A percentile compares a stretch with the other conserved stretches of the same genome.
phyloP scores from a whole-genome alignment of 768 basidiomycete species.

The Lactifluus echinatus region DNA sequence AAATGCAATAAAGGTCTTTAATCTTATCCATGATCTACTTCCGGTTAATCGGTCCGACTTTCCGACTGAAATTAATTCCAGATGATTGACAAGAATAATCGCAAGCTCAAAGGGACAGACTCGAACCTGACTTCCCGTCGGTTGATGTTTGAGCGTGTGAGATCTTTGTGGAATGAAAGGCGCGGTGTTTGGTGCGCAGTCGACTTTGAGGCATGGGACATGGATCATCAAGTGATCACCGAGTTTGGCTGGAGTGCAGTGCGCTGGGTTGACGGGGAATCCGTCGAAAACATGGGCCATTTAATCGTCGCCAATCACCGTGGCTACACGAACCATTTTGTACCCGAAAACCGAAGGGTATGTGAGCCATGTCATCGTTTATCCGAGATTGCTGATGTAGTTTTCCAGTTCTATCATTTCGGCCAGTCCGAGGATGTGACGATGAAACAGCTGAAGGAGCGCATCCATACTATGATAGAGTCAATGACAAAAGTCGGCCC shows the following conservation, averaged over 20 bases:
- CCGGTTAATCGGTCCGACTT: slow-evolving; percentile 2
- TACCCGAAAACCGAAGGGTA: slow-evolving; percentile 55
- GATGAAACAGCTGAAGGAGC: slow-evolving; percentile 41
- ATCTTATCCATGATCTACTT: background rate
- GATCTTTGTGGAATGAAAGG: slow-evolving; percentile 53
- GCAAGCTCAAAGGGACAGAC: slow-evolving; percentile 59
- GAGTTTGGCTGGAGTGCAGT: slow-evolving; percentile 75
- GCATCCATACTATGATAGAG: slow-evolving; percentile 40
- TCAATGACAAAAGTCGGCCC: slow-evolving; percentile 40
- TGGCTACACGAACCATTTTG: slow-evolving; percentile 53
- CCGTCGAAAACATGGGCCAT: slow-evolving; percentile 46
- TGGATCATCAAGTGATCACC: slow-evolving; percentile 60
- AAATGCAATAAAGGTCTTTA: slow-evolving; percentile 47
- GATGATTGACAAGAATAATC: slow-evolving; percentile 77
- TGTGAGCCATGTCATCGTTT: slow-evolving; percentile 8
- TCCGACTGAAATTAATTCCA: slow-evolving; percentile 23
- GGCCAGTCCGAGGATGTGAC: slow-evolving; percentile 51
- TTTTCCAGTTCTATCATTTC: slow-evolving; percentile 53
- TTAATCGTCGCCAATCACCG: slow-evolving; percentile 56
- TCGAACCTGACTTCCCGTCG: slow-evolving; percentile 47
- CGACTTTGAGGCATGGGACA: slow-evolving; percentile 82
- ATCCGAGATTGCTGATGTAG: background rate
- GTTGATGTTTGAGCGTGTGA: slow-evolving; percentile 57
- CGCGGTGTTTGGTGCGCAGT: slow-evolving; percentile 67
- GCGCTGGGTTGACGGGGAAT: slow-evolving; percentile 45